Evolutionary conservation across 2,329 filamentous ascomycete species (phyloP).

Genomic region (Arthrobotrys conoides): DNA sequence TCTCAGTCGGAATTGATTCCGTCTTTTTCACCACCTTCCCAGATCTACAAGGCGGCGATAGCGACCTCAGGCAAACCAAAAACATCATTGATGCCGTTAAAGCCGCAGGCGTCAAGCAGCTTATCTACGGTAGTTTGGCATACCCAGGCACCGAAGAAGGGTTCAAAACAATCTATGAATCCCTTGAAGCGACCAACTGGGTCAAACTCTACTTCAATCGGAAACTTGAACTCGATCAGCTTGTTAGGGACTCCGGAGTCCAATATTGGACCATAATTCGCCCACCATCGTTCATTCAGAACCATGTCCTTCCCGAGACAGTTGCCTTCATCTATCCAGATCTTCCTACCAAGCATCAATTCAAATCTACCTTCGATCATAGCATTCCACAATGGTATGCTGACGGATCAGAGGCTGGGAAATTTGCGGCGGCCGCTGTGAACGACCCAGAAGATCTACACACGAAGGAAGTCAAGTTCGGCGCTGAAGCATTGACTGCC

Average conservation of each 20-base stretch:
- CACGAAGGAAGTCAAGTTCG: constrained; percentile 34
- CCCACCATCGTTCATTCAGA: constrained; percentile 38
- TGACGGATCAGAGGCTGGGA: constrained; percentile 16
- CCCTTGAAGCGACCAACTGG: constrained; percentile 14
- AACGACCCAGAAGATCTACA: constrained; percentile 29
- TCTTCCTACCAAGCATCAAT: constrained; percentile 20
- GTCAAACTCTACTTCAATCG: constrained; percentile 25
- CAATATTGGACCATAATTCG: constrained; percentile 33
- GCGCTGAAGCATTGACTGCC: constrained; percentile 6
- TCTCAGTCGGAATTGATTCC: constrained; percentile 25
- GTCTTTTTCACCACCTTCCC: constrained; percentile 40
- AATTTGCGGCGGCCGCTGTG: constrained; percentile 21
- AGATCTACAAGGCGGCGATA: constrained; percentile 32
- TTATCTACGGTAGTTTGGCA: constrained; percentile 31
- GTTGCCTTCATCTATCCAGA: constrained; percentile 32
- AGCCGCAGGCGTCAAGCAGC: constrained; percentile 28
- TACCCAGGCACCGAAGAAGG: constrained; percentile 19
- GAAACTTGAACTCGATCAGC: constrained; percentile 25
- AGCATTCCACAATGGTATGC: constrained; percentile 36
- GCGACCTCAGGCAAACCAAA: constrained; percentile 26
- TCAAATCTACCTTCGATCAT: constrained; percentile 19
- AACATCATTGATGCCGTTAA: constrained; percentile 29
- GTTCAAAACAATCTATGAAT: constrained; percentile 16
- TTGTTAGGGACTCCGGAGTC: constrained; percentile 23
- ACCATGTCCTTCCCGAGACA: constrained; percentile 17